Conservation (phyloP, 177 flowering plant species). For the Vitis hybrid region DNA sequence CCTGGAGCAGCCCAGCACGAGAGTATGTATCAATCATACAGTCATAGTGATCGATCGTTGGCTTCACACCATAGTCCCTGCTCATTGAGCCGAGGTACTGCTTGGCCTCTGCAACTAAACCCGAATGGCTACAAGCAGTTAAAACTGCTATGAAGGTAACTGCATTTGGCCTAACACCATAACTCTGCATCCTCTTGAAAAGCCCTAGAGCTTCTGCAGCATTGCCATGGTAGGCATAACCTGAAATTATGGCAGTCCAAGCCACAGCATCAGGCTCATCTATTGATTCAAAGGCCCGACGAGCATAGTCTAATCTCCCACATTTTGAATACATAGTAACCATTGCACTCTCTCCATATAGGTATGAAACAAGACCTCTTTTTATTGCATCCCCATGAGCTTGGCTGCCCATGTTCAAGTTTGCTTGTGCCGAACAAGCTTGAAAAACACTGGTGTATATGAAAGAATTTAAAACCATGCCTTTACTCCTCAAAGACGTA, state of each 20-base stretch:
- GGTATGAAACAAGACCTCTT: conserved; percentile 38
- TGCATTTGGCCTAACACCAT: conserved; percentile 48
- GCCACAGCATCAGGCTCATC: conserved; percentile 48
- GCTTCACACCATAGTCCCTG: conserved; percentile 36
- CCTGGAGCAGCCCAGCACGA: conserved; percentile 54
- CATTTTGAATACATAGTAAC: conserved; percentile 63
- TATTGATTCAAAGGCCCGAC: conserved; percentile 39
- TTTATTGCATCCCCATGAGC: conserved; percentile 65
- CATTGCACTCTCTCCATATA: conserved; percentile 58
- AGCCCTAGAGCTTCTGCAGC: conserved; percentile 51
- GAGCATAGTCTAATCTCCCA: conserved; percentile 52
- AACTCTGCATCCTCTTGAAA: conserved; percentile 42
- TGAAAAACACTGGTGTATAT: conserved; percentile 54
- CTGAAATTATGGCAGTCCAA: conserved; percentile 66
- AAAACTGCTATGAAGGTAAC: conserved; percentile 53
- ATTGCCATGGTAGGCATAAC: conserved; percentile 54
- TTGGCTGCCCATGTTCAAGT: conserved; percentile 43
- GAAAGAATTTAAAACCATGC: conserved; percentile 34
- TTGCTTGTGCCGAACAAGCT: conserved; percentile 48
- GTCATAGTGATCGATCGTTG: conserved; percentile 56
- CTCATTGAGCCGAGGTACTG: conserved; percentile 45
- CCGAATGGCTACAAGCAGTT: conserved; percentile 63
- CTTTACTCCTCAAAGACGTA: conserved; percentile 32
- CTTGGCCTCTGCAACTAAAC: conserved; percentile 47
- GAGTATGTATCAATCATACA: conserved; percentile 59